phyloP scores from a whole-genome alignment of 441 rosid genomes.

The Adansonia grandidieri region DNA sequence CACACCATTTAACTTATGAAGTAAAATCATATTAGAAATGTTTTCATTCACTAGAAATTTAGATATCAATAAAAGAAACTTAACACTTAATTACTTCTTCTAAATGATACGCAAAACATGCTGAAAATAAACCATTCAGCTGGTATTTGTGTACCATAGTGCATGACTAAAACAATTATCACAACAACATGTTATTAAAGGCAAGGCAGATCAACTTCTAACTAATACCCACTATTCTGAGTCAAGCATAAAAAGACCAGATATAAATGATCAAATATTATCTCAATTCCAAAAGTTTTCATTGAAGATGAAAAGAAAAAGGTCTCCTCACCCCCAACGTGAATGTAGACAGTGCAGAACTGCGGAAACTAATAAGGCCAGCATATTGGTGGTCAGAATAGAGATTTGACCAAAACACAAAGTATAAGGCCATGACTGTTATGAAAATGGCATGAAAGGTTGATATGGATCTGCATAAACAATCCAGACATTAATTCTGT shows the following conservation, averaged over 20 bases:
- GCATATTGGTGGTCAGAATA: slow-evolving; percentile 45
- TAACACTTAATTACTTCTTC: neutral
- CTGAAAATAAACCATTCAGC: neutral
- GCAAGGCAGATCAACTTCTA: slow-evolving; percentile 2
- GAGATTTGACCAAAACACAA: slow-evolving; percentile 66
- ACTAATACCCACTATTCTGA: slow-evolving; percentile 2
- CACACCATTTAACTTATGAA: neutral
- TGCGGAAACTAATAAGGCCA: slow-evolving; percentile 49
- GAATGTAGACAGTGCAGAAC: slow-evolving; percentile 43
- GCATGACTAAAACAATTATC: slow-evolving; percentile 1
- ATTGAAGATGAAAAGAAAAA: neutral
- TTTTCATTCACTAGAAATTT: neutral
- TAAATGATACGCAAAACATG: neutral
- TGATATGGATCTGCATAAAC: slow-evolving; percentile 62
- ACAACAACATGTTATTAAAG: neutral
- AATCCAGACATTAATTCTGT: neutral
- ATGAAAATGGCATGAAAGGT: slow-evolving; percentile 63
- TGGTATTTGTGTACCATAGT: neutral
- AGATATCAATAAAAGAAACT: slow-evolving; percentile 3
- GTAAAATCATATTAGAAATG: neutral
- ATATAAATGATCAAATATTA: neutral
- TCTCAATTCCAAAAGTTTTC: neutral
- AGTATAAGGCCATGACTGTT: slow-evolving; percentile 54
- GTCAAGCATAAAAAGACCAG: neutral
- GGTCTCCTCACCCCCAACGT: slow-evolving; percentile 42